Evolutionary conservation across 345 rosid species (phyloP), one percentile per base, ranked within the genome.

Genomic region (Corchorus capsularis): DNA sequence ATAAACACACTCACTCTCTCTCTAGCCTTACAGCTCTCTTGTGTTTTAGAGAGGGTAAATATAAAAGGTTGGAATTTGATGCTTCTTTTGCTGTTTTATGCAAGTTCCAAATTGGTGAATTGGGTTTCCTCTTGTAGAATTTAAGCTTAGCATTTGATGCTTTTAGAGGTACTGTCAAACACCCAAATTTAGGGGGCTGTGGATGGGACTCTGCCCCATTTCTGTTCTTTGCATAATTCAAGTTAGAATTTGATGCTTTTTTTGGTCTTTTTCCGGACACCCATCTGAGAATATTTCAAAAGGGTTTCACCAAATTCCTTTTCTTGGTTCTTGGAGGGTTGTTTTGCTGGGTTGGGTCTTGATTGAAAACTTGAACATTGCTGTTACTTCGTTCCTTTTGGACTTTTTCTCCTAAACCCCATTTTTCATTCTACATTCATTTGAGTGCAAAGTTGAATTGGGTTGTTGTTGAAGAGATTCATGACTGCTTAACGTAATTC

Each of bases 81-180:
- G 87, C 90, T 82, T 86, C 80, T 76, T 78, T 81, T 75, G 82
- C 77, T 84, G 83, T 83, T 86, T 20, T 84, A 75, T 78, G 75
- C 85, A 65, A 83, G 83, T 80, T 72, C 85, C 82, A 86, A 66
- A 57, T 71, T 85, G 27, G 79, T 85, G 86, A 85, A 84, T 81
- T 79, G 54, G 81, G 79, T 69, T 77, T 77, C 71, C 72, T 74
- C 78, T 78, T 77, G 80, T 82, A 77, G 68, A 86, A 82, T 88
- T 84, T 82, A 79, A 83, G 82, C 84, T 75, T 77, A 85, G 86
- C 89, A 88, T 89, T 92, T 90, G 94, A 82, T 89, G 78, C 90
- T 78, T 82, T 78, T 73, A 27, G 41, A 76, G 74, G 77, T 76
- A 75, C 83, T 61, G 53, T 77, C 88, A 75, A 35, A 73, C 68